Base-by-base conservation (phyloP, 331 rosid species). In the Spiraea crenata region DNA sequence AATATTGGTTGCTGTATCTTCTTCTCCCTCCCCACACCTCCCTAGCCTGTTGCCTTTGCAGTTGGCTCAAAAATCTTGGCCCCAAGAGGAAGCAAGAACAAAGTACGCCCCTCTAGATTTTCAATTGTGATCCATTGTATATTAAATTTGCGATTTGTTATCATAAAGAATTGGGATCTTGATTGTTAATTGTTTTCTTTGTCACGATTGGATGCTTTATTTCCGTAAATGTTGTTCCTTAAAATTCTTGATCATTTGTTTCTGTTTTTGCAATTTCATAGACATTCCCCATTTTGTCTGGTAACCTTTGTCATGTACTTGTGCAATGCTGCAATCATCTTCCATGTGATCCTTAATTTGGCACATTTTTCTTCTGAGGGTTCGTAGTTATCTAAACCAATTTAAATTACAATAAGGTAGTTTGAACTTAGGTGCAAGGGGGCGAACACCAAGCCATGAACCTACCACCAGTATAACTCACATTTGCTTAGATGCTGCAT, bases 1-100 rank as follows among this genome's bases (percentile, higher is more conserved):
- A 45, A 63, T 20, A 44, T 44, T 63, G 10, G 39, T 44, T 25
- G 31, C 31, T 25, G 31, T 63, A 35, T 42, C 50, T 41, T 16
- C 19, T 34, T 48, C 31, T 19, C 56, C 19, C 13, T n/a, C 12
- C 3, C 57, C 41, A 14, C 35, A 14, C 6, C 58, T 66, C 20
- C 54, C 25, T 25, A 25, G 31, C 31, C 31, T 31, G 35, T 66
- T 48, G 40, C 57, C 47, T 57, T 57, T 54, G 57, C 46, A 57
- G n/a, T 67, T 50, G 57, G 74, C 66, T 44, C 35, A 44, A 42
- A 70, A 70, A 56, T 19, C 41, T 14, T 9, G 47, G 74, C 51
- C 66, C 57, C 66, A 58, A 63, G 56, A 31, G 49, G 56, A 56
- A 56, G 56, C 74, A 56, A 70, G 54, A 57, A 70, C 65, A 56